Evolutionary conservation across 192 early-diverging fungal species (phyloP), one percentile per base, ranked within the genome.

Genomic region (Mycoemilia scoparia): DNA sequence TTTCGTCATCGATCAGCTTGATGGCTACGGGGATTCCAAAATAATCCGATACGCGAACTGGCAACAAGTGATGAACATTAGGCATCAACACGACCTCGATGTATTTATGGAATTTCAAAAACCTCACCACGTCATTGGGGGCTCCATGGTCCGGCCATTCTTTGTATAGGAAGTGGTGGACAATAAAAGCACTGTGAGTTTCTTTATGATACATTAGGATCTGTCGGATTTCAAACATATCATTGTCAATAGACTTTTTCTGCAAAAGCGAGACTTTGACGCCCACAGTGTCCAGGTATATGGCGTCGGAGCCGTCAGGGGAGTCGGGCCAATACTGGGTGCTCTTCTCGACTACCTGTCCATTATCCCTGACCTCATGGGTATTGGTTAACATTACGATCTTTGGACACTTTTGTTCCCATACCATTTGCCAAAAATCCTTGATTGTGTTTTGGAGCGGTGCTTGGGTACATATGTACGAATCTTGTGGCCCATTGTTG

Each of bases 381-480:
- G 83, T 78, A 6, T 67, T 58, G 1, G 86, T 84, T 34, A 96
- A 52, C 73, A 87, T 86, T 2, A 90, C 85, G 38, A 96, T 70
- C 7, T 82, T 62, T 5, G 45, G 30, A 0, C 54, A 48, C 8
- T 69, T 33, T 30, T 87, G 75, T 47, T 96, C 84, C 60, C 68
- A 66, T 3, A 79, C 56, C 82, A 90, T 85, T 36, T 63, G 70
- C 90, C 90, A 96, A 45, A 96, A 96, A 26, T 82, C 83, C 17
- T 54, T 46, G 8, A 71, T 41, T 0, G 86, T 86, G 26, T 67
- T 51, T 1, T 59, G 58, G 27, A 88, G 45, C 5, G 90, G 90
- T 0, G 84, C 90, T 41, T 96, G 90, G 1, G 82, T 74, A 0
- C 78, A 73, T 44, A 96, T 90, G 43, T 86, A 96, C 16, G n/a